Base-by-base conservation (phyloP, 1,284 basidiomycete genomes). In the Wolfiporia cocos region DNA sequence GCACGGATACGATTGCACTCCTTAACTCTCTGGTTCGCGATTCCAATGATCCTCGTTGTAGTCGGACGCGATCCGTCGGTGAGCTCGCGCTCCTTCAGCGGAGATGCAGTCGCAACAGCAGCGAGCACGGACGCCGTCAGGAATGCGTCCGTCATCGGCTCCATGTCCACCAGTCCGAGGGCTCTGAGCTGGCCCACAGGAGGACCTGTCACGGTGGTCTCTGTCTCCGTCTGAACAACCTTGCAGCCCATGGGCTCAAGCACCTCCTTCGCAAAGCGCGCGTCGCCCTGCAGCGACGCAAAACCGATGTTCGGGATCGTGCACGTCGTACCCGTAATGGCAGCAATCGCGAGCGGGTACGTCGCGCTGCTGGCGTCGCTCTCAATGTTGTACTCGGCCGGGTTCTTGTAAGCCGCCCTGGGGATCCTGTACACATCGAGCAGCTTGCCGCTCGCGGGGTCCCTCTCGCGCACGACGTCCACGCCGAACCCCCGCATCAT, bases 111-210 rank as follows among this genome's bases (percentile, higher is more conserved):
- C 0, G 92, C 91, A 18, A 95, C 88, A 42, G 95, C 94, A 38
- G 92, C 92, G 14, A 99, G 70, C 2, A 87, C 92, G 6, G 81
- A 86, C 1, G 95, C 95, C 1, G 94, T 98, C 63, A 99, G 76
- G 73, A 99, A 99, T 5, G 94, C 95, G 62, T 99, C 95, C 9
- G 96, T 99, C 95, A 99, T 99, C n/a, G 87, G 83, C 66, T 97
- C 93, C 96, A 99, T 99, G 61, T 99, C 93, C 19, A 98, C 81
- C 52, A 84, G 74, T 29, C 91, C 91, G 39, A 97, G 74, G 5
- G 90, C 89, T 48, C 81, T 80, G 35, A 99, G 74, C 53, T 80
- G 69, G 2, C 92, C 91, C 17, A 83, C 64, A 1, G 86, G 81
- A 2, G 95, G 94, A 0, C 95, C 96, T 0, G 76, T 84, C 32